Conservation (phyloP, 1,139 yeast species). For the Magnusiomyces sp. region DNA sequence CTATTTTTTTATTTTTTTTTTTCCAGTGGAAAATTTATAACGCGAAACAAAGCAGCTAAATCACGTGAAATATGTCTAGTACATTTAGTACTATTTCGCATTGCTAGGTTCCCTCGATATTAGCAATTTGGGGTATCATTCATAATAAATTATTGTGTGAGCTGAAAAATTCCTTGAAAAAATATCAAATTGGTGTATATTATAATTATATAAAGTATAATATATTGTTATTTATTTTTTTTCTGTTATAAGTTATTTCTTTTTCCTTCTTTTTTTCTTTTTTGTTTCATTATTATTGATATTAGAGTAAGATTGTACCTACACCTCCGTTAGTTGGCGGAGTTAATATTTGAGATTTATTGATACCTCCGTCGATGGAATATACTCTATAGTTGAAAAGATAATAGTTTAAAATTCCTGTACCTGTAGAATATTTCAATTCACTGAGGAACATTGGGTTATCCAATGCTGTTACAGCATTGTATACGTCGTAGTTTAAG, state of each 20-base stretch:
- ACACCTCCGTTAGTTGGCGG: constrained; percentile 49
- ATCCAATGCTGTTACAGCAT: constrained; percentile 86
- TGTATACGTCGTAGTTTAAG: constrained; percentile 76
- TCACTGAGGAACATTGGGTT: constrained; percentile 74
- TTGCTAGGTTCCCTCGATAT: neutral
- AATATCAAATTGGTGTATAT: neutral
- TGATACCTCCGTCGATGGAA: constrained; percentile 76
- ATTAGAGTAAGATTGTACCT: constrained; percentile 74
- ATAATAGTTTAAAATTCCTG: constrained; percentile 84
- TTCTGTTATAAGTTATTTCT: too few relatives aligned
- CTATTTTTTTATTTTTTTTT: neutral
- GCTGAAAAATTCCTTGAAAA: neutral
- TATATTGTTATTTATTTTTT: too few relatives aligned
- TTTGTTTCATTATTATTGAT: too few relatives aligned
- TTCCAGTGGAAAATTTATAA: neutral
- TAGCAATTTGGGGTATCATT: neutral
- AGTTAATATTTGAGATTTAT: constrained; percentile 41
- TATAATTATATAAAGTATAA: too few relatives aligned
- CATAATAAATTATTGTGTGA: neutral
- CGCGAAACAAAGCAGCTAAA: neutral
- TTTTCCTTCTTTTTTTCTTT: too few relatives aligned
- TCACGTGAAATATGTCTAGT: neutral
- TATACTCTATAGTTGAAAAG: constrained; percentile 81
- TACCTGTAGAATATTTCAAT: constrained; percentile 88
- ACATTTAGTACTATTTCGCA: neutral